Evolutionary conservation across 768 basidiomycete species (phyloP), one percentile per base, ranked within the genome.

Genomic region (Russula brevipes): DNA sequence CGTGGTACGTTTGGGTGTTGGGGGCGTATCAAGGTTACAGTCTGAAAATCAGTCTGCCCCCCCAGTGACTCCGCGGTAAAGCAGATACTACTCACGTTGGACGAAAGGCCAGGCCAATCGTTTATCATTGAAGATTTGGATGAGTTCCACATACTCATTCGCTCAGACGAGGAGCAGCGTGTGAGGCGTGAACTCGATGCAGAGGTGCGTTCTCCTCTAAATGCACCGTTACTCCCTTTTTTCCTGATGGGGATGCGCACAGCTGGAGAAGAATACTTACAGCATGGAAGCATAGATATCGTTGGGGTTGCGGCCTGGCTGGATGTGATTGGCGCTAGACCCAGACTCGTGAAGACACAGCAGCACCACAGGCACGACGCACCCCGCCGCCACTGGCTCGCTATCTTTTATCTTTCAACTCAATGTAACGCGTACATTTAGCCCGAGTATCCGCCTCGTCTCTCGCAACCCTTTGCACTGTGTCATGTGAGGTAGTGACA

Each of bases 81-180:
- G 74, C 90, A 93, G 72, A 91, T 94, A 59, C 78, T 94, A 41
- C 77, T 92, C 56, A 77, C 84, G 39, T 84, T 94, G 86, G 89
- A 94, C 71, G 89, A 93, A 70, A 86, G 82, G 70, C 63, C 63
- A 19, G 53, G 53, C 19, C 79, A 83, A 9, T 82, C 79, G 58
- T 94, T 94, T 72, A 86, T 94, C 66, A 89, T 94, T 64, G 88
- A 93, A 69, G 92, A 94, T 69, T 73, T 94, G 31, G 92, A 94
- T 70, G 89, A 92, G 68, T 82, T 84, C 65, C 90, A 93, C 74
- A 70, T 94, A 2, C 84, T 94, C 57, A 88, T 94, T 72, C 89
- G 88, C 69, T 86, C 87, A 1, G 92, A 94, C 61, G 85, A 87
- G 64, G 88, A 93, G 71, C 88, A 85, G 68, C 76, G 84, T 31